Evolutionary conservation across 768 basidiomycete genomes (phyloP).

Genomic region (Holtermannia corniformis): DNA sequence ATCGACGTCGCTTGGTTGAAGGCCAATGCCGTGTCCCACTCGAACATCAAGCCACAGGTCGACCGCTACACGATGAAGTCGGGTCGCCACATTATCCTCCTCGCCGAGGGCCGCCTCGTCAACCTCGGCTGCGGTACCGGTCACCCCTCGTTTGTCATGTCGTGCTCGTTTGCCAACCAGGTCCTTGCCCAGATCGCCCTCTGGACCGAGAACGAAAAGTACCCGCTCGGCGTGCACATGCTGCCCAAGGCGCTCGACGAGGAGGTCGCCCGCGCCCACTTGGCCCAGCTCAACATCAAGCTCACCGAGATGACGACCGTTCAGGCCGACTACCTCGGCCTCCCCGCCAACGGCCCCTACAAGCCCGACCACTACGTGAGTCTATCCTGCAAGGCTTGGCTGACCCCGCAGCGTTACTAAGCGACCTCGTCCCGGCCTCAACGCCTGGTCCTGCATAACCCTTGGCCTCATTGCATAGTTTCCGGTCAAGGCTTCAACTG

Average conservation of each 20-base stretch:
- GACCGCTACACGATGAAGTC: slow-evolving; percentile 89
- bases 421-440: slow-evolving; percentile 16
- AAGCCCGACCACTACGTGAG: slow-evolving; percentile 56
- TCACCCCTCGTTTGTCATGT: slow-evolving; percentile 99
- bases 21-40: slow-evolving; percentile 66
- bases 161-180: slow-evolving; percentile 98
- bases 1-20: slow-evolving; percentile 99
- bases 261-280: slow-evolving; percentile 95
- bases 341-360: slow-evolving; percentile 72
- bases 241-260: slow-evolving; percentile 97
- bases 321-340: slow-evolving; percentile 85
- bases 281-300: slow-evolving; percentile 84
- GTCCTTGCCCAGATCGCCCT: slow-evolving; percentile 96
- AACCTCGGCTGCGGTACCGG: slow-evolving; percentile 98
- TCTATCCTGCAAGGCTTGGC: background rate
- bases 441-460: background rate
- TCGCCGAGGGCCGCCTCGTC: slow-evolving; percentile 97
- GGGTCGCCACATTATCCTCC: slow-evolving; percentile 91
- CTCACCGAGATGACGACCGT: slow-evolving; percentile 55
- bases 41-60: slow-evolving; percentile 98
- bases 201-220: slow-evolving; percentile 84
- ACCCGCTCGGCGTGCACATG: slow-evolving; percentile 96
- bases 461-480: background rate
- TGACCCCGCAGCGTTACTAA: slow-evolving; percentile 46
- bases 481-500: background rate